A percentile compares a stretch with the other conserved stretches of the same genome.
Conservation (phyloP, 2,329 filamentous ascomycete species). For the Cadophora gregata region DNA sequence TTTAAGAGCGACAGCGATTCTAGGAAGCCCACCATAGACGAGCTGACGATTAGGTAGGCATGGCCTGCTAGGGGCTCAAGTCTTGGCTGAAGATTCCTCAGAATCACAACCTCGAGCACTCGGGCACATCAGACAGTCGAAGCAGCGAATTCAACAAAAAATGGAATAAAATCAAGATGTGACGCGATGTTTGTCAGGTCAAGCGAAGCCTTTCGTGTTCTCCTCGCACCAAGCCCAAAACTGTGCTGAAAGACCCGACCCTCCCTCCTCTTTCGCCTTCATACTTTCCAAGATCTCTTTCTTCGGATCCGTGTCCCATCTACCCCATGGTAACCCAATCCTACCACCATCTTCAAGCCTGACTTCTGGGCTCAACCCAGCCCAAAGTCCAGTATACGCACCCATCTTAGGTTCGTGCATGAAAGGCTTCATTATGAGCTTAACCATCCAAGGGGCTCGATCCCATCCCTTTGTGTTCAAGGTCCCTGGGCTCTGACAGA, state of each 20-base stretch:
- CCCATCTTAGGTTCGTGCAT: conserved; percentile 33
- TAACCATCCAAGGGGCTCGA: conserved; percentile 9
- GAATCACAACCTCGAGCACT: too few species aligned
- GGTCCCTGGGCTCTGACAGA: conserved; percentile 31
- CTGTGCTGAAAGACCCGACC: conserved; percentile 32
- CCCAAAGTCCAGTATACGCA: conserved; percentile 36
- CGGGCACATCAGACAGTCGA: too few species aligned
- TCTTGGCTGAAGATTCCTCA: too few species aligned
- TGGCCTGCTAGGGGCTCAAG: too few species aligned
- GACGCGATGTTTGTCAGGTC: not conserved
- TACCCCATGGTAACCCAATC: conserved; percentile 40
- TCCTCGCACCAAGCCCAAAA: conserved; percentile 39
- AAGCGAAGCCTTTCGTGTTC: conserved; percentile 22
- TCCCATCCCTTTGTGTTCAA: conserved; percentile 28
- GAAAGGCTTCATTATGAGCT: conserved; percentile 20
- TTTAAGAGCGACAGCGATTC: too few species aligned
- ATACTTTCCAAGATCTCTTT: conserved; percentile 32
- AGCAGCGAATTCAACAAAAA: too few species aligned
- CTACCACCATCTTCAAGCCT: conserved; percentile 30
- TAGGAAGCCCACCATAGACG: too few species aligned
- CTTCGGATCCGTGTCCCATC: conserved; percentile 47
- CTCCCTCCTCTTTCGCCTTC: conserved; percentile 32
- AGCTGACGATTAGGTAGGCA: too few species aligned
- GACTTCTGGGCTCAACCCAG: conserved; percentile 27
- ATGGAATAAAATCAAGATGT: not conserved